These are phyloP conservation scores for Trametes cubensis DNA, from an alignment of 768 basidiomycete genomes.

Conservation along the genomic window DNA sequence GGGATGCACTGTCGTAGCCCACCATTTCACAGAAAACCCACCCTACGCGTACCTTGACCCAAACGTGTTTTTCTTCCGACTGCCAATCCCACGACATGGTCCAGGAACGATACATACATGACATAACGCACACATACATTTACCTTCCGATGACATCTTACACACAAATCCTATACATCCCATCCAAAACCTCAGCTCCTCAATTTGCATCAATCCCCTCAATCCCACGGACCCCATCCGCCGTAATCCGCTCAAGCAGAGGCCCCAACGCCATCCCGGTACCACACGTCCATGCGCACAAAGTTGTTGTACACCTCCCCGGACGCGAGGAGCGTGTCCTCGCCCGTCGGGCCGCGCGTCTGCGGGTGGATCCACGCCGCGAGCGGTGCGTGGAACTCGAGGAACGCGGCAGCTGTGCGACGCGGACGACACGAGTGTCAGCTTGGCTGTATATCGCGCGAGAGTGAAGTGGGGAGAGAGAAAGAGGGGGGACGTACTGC, in stretches of 20 bases:
- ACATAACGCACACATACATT: too few species aligned
- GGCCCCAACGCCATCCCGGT: conserved; percentile 4
- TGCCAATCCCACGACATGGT: too few species aligned
- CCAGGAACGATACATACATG: too few species aligned
- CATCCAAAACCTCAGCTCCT: too few species aligned
- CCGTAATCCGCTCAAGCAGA: background rate
- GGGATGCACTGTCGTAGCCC: too few species aligned
- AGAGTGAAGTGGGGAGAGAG: background rate
- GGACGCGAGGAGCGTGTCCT: conserved; percentile 68
- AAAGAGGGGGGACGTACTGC: conserved; percentile 46
- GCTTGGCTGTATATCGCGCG: background rate
- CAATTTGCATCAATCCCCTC: too few species aligned
- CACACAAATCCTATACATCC: too few species aligned
- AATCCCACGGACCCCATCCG: too few species aligned
- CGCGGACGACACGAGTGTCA: background rate
- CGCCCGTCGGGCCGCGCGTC: conserved; percentile 46
- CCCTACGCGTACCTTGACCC: too few species aligned
- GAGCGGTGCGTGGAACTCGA: conserved; percentile 51
- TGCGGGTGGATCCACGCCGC: conserved; percentile 63
- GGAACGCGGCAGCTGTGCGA: conserved; percentile 33
- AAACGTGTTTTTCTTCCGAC: too few species aligned
- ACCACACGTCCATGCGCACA: conserved; percentile 57
- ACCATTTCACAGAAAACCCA: too few species aligned
- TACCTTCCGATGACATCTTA: too few species aligned
- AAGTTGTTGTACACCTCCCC: conserved; percentile 78